A percentile compares a stretch with the other conserved stretches of the same genome.
Conservation (phyloP, 805 yeast species). For the Saccharomycopsis babjevae region DNA sequence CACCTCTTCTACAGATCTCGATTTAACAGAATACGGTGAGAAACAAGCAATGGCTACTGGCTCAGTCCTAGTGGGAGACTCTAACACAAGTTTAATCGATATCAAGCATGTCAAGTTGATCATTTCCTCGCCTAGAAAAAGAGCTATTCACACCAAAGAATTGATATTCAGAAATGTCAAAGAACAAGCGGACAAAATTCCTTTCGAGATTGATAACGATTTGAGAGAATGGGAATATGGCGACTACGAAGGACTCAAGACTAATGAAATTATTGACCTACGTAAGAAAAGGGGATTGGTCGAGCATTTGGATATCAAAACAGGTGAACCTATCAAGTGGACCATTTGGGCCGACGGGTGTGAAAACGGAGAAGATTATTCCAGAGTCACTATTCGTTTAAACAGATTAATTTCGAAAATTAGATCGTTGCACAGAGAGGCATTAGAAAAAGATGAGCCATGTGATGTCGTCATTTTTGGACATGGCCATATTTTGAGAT, state of each 20-base stretch:
- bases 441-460: constrained; percentile 38
- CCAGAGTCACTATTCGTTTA: constrained; percentile 58
- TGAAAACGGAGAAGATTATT: constrained; percentile 72
- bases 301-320: constrained; percentile 15
- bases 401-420: constrained; percentile 62
- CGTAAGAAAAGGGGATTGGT: constrained; percentile 50
- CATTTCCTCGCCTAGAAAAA: constrained; percentile 67
- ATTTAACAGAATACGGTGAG: constrained; percentile 69
- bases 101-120: constrained; percentile 54
- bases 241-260: constrained; percentile 78
- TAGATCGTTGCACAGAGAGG: constrained; percentile 45
- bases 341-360: constrained; percentile 88
- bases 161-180: constrained; percentile 43
- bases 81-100: constrained; percentile 44
- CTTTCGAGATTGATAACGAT: constrained; percentile 48
- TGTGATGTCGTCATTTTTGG: constrained; percentile 79
- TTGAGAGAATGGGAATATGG: constrained; percentile 95
- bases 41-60: constrained; percentile 72
- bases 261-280: constrained; percentile 52
- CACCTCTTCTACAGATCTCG: constrained; percentile 78
- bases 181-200: constrained; percentile 32
- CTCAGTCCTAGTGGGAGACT: constrained; percentile 47
- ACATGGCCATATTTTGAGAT: constrained; percentile 88
- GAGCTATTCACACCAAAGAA: constrained; percentile 70
- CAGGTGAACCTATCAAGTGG: constrained; percentile 38